Evolutionary conservation across 208 protist species (phyloP).

Genomic region (Crithidia sp.): DNA sequence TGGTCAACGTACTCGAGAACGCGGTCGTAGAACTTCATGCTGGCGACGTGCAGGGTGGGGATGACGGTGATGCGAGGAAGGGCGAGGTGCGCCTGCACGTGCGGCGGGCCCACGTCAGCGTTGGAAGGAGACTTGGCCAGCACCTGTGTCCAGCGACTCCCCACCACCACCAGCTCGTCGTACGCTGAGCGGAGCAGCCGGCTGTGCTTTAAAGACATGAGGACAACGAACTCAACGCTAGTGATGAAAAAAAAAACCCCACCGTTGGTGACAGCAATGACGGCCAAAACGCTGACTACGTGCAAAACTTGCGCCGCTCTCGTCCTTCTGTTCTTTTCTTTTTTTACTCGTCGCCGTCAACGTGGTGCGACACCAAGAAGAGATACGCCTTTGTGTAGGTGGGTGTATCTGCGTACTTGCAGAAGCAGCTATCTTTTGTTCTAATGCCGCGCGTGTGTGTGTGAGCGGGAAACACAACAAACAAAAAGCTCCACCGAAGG

Average conservation of each 20-base stretch:
- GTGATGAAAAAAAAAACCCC: too few species aligned
- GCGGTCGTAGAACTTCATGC: conserved; percentile 83
- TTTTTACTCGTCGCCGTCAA: too few species aligned
- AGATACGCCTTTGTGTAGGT: too few species aligned
- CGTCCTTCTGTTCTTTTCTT: too few species aligned
- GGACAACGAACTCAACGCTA: too few species aligned
- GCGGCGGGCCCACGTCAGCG: conserved; percentile 33
- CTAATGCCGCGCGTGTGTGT: too few species aligned
- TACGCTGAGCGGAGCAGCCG: conserved; percentile 54
- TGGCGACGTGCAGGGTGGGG: conserved; percentile 86
- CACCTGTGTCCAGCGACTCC: conserved; percentile 85
- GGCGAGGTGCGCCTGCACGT: conserved; percentile 43
- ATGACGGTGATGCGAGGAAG: conserved; percentile 81
- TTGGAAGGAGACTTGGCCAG: conserved; percentile 44
- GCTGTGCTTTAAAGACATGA: conserved; percentile 35
- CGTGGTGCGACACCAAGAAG: too few species aligned
- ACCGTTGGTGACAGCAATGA: neutral
- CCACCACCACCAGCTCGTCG: conserved; percentile 80
- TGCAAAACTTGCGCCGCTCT: too few species aligned
- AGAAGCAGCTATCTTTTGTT: too few species aligned
- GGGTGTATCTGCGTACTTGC: too few species aligned
- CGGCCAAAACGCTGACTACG: neutral
- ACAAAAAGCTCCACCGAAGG: too few species aligned
- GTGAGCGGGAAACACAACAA: too few species aligned
- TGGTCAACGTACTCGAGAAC: conserved; percentile 87